Conservation (phyloP, 768 basidiomycete species). For the Lyophyllum atratum region DNA sequence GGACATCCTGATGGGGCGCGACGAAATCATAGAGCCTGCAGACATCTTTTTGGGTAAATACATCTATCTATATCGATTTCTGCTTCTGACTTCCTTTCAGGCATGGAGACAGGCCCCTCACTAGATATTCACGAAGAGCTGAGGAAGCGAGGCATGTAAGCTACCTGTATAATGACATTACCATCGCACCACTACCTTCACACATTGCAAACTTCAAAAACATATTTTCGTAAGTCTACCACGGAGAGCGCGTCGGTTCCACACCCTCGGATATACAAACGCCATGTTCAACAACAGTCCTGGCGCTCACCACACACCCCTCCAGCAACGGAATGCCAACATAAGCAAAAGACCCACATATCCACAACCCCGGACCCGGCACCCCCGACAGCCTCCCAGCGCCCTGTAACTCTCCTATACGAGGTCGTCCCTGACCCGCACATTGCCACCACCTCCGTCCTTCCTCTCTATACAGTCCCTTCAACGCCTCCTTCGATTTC, state of each 20-base stretch:
- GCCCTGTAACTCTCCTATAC: constrained; percentile 56
- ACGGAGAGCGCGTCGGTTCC: constrained; percentile 14
- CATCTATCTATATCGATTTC: neutral
- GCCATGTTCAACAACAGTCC: constrained; percentile 51
- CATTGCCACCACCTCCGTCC: constrained; percentile 46
- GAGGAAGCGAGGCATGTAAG: constrained; percentile 61
- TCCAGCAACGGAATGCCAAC: constrained; percentile 78
- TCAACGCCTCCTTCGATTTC: constrained; percentile 51
- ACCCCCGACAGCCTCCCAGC: constrained; percentile 34
- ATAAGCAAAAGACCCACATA: constrained; percentile 73
- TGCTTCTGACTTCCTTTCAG: constrained; percentile 32
- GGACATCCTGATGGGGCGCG: constrained; percentile 92
- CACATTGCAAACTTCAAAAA: neutral
- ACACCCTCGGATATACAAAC: constrained; percentile 38
- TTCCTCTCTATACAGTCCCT: constrained; percentile 40
- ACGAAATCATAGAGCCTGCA: constrained; percentile 74
- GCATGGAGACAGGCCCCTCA: constrained; percentile 50
- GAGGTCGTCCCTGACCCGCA: constrained; percentile 33
- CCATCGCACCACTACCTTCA: constrained; percentile 6
- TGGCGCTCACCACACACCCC: constrained; percentile 77
- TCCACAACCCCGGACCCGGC: constrained; percentile 54
- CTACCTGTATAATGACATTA: constrained; percentile 13
- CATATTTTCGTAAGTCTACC: constrained; percentile 8
- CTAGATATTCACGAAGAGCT: constrained; percentile 66
- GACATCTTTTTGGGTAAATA: constrained; percentile 81